Conservation (phyloP, 73 alveolate species). For the Stentor coeruleus region DNA sequence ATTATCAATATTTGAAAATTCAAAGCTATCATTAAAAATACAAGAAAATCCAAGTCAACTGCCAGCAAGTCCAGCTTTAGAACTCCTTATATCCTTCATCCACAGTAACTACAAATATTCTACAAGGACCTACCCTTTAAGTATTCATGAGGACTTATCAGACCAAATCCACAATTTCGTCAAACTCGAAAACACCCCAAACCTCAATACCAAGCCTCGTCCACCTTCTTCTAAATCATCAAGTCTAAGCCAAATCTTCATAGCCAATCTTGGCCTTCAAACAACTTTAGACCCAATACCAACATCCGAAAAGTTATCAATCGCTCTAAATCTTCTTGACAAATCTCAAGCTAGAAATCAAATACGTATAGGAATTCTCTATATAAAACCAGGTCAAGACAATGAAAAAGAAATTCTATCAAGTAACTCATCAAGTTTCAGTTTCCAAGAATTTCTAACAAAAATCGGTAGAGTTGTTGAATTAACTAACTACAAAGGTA, state of each 20-base stretch:
- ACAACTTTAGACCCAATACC: not conserved
- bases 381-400: conserved; percentile 19
- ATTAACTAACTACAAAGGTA: not conserved
- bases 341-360: not conserved
- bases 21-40: not conserved
- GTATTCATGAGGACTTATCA: too few relatives aligned
- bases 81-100: not conserved
- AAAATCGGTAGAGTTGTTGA: conserved; percentile 18
- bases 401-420: conserved; percentile 21
- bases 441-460: not conserved
- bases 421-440: not conserved
- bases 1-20: not conserved
- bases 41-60: not conserved
- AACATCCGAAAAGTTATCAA: not conserved
- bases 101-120: not conserved
- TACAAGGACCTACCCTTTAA: too few relatives aligned
- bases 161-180: too few relatives aligned
- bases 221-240: not conserved
- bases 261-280: not conserved
- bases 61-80: not conserved
- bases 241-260: not conserved
- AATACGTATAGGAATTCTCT: conserved; percentile 22
- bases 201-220: not conserved
- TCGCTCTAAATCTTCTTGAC: not conserved
- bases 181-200: not conserved